Evolutionary conservation across 192 early-diverging fungal species (phyloP), one percentile per base, ranked within the genome.

Genomic region (Backusella mclennaniae): DNA sequence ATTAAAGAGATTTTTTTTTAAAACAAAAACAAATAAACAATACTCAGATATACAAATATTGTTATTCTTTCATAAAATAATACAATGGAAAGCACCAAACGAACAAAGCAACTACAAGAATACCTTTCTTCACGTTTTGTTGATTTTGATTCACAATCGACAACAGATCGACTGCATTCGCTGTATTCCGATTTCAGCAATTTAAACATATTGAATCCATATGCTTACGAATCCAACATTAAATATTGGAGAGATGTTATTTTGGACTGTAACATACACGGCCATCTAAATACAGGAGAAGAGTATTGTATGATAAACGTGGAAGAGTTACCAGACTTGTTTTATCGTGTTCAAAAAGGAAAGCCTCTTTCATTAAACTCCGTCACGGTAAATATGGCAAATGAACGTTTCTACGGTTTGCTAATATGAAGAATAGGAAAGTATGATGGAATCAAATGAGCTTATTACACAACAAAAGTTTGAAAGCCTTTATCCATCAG

Each of bases 141-240:
- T 33, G 78, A 79, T 23, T 79, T 79, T 66, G 39, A 66, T 15
- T 42, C 42, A 19, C 42, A 78, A 1, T n/a, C 26, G 3, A 44
- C 70, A 15, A 71, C 70, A 14, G 70, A 71, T 23, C 80, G 85
- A 4, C 63, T 84, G 5, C 67, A 35, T 36, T 86, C 85, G 3
- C 77, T 86, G 15, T 86, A 82, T 41, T 86, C 85, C 0, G 83
- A 84, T 42, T 86, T 86, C 35, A 73, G 78, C 63, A 84, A 80
- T 29, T 66, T 86, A 36, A 80, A 82, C 35, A 81, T 80, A 33
- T 80, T 83, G 21, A 86, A 86, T 49, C 71, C 76, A 0, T 84
- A 77, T 29, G 85, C 79, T 31, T 84, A 86, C 29, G 83, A 86
- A 17, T 79, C 85, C 36, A 86, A 86, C 31, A 52, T 81, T 7